These are phyloP conservation scores for Fusarium gaditjirri DNA, from an alignment of 2,329 filamentous ascomycete genomes.

Conservation along the genomic window DNA sequence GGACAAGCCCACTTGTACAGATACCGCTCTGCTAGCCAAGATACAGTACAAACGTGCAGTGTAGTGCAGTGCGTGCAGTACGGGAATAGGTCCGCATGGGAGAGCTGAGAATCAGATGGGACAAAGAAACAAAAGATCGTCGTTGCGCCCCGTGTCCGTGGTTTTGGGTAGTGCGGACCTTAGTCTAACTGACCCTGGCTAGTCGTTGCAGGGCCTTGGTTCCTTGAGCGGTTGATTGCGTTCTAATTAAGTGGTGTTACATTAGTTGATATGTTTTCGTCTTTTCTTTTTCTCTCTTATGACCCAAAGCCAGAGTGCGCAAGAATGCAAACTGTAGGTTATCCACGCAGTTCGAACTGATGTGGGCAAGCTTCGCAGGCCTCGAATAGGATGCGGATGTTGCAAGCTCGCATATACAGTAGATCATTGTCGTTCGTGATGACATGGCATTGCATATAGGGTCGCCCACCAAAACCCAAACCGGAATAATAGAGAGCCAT, in stretches of 20 bases:
- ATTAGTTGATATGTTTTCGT: slow-evolving; percentile 15
- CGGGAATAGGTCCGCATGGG: slow-evolving; percentile 1
- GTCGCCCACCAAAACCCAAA: background rate
- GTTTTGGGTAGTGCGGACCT: slow-evolving; percentile 45
- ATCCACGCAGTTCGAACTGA: background rate
- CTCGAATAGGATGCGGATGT: slow-evolving; percentile 14
- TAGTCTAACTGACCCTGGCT: slow-evolving; percentile 35
- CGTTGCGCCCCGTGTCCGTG: slow-evolving; percentile 43
- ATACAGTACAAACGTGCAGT: slow-evolving; percentile 7
- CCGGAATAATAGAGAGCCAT: slow-evolving; percentile 13
- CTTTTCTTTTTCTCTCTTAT: background rate
- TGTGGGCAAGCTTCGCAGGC: slow-evolving; percentile 18
- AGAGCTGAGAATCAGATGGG: slow-evolving; percentile 30
- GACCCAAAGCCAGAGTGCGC: background rate
- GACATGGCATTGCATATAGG: slow-evolving; percentile 36
- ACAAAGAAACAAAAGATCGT: slow-evolving; percentile 42
- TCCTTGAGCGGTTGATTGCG: slow-evolving; percentile 29
- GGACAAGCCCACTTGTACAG: background rate
- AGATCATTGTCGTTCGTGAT: slow-evolving; percentile 24
- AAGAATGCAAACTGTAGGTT: background rate
- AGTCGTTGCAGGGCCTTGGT: slow-evolving; percentile 32
- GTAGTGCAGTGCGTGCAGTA: background rate
- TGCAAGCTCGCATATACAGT: slow-evolving; percentile 11
- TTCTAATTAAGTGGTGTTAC: slow-evolving; percentile 19
- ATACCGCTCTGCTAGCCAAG: slow-evolving; percentile 13